Evolutionary conservation across 352 stramenopile species (phyloP), one percentile per base, ranked within the genome.

Genomic region (Albugo candida): DNA sequence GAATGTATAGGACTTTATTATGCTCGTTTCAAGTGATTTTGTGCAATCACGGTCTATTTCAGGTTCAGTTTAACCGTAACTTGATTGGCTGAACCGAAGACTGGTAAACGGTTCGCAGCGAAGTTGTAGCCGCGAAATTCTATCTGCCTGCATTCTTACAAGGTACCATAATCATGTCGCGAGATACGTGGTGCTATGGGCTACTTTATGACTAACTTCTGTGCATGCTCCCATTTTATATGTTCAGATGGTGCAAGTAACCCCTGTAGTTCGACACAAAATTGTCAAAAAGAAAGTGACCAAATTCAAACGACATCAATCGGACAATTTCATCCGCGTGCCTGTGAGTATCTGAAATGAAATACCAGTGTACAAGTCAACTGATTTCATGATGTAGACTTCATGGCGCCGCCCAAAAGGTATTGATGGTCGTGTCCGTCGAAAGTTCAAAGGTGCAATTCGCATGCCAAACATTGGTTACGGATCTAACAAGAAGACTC

Each of bases 251-350:
- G 74, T 86, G 67, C 77, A 91, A 80, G 77, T 91, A 72, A 91
- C 77, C 75, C 77, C 77, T 58, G 77, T 91, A 60, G 61, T 84
- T 56, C 72, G 72, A 57, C 70, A 69, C n/a, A 86, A 84, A 65
- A 96, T 98, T 67, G 87, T 99, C 55, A 98, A 99, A 89, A 99
- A 99, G 95, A 92, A 95, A 69, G 96, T 95, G 58, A 99, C 97
- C 66, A 98, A 98, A 78, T 99, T 99, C 78, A 96, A 96, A 71
- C 92, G 95, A 75, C 94, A 98, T 78, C 95, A 99, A 65, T 93
- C 83, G 44, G 89, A 99, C 74, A 87, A 88, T 56, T 99, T 99
- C 76, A 97, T 97, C 68, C 92, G 94, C 58, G 96, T 99, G 56
- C 73, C 75, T 18, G 67, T 79, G 82, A 75, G 69, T 93, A 61